Percentiles rank a stretch among this genome's conserved stretches.
Conservation (phyloP, 1,139 yeast species). For the Blastobotrys capitulatus region DNA sequence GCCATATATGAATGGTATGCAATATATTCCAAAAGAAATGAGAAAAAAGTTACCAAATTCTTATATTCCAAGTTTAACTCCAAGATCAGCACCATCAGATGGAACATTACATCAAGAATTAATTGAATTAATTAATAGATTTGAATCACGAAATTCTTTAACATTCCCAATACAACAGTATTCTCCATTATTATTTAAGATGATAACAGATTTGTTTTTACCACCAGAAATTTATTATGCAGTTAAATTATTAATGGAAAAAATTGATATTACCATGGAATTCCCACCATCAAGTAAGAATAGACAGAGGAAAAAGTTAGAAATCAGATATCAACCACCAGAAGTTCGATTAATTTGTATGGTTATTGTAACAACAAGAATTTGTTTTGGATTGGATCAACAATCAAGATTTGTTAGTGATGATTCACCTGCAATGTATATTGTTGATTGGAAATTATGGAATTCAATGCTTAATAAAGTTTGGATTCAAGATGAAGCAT, state of each 20-base stretch:
- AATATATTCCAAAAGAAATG: slow-evolving; percentile 21
- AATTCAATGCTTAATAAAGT: slow-evolving; percentile 28
- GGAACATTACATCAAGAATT: slow-evolving; percentile 15
- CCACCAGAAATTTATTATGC: slow-evolving; percentile 34
- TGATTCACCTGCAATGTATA: slow-evolving; percentile 18
- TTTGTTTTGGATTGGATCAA: slow-evolving; percentile 34
- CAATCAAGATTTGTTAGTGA: slow-evolving; percentile 9
- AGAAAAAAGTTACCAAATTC: slow-evolving; percentile 14
- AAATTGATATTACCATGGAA: slow-evolving; percentile 7
- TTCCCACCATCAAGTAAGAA: neutral
- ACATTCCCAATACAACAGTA: slow-evolving; percentile 22
- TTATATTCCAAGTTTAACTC: slow-evolving; percentile 14
- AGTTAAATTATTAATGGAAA: slow-evolving; percentile 15
- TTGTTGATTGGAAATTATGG: slow-evolving; percentile 33
- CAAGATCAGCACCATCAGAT: slow-evolving; percentile 16
- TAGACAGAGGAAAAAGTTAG: neutral
- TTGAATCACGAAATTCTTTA: slow-evolving; percentile 15
- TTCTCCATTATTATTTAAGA: slow-evolving; percentile 27
- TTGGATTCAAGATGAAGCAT: slow-evolving; percentile 30
- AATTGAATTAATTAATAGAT: slow-evolving; percentile 10
- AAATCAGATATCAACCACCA: slow-evolving; percentile 8
- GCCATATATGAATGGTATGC: slow-evolving; percentile 26
- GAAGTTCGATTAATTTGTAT: slow-evolving; percentile 17
- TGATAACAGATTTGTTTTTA: slow-evolving; percentile 29
- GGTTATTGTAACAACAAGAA: slow-evolving; percentile 29